Evolutionary conservation across 352 stramenopile genomes (phyloP).

Genomic region (Phytophthora pini): DNA sequence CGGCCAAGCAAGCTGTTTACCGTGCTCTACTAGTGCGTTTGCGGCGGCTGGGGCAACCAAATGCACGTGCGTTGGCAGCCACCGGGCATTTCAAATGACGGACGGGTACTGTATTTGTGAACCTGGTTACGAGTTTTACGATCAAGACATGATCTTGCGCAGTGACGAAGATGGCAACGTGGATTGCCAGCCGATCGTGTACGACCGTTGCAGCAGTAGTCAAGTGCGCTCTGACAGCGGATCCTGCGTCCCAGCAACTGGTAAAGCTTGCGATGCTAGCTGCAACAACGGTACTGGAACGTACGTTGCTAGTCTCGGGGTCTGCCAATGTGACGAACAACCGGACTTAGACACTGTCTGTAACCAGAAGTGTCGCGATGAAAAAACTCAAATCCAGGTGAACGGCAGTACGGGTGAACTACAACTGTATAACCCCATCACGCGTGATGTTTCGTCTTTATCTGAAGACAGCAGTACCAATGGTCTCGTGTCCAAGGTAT

Average conservation of each 20-base stretch:
- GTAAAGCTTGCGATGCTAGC: constrained; percentile 55
- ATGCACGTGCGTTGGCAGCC: constrained; percentile 87
- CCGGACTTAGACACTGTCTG: constrained; percentile 82
- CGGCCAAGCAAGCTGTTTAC: constrained; percentile 78
- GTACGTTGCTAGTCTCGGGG: constrained; percentile 76
- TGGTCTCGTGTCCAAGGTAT: constrained; percentile 65
- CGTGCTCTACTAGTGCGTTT: constrained; percentile 88
- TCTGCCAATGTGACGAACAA: constrained; percentile 89
- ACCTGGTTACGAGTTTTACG: constrained; percentile 92
- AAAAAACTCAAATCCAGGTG: constrained; percentile 60
- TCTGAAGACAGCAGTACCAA: constrained; percentile 15
- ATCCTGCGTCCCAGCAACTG: constrained; percentile 56
- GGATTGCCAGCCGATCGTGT: constrained; percentile 94
- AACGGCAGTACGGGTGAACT: constrained; percentile 60
- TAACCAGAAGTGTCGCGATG: constrained; percentile 73
- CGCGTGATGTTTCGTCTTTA: constrained; percentile 26
- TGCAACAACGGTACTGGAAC: constrained; percentile 78
- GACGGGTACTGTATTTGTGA: constrained; percentile 93
- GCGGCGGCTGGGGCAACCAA: constrained; percentile 54
- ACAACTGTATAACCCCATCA: constrained; percentile 69
- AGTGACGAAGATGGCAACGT: constrained; percentile 87
- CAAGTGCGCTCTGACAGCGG: constrained; percentile 84
- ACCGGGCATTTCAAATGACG: constrained; percentile 92
- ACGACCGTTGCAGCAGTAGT: constrained; percentile 74
- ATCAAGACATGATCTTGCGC: constrained; percentile 81